Evolutionary conservation across 2,329 filamentous ascomycete species (phyloP), one percentile per base, ranked within the genome.

Genomic region (Chlorencoelia australis): DNA sequence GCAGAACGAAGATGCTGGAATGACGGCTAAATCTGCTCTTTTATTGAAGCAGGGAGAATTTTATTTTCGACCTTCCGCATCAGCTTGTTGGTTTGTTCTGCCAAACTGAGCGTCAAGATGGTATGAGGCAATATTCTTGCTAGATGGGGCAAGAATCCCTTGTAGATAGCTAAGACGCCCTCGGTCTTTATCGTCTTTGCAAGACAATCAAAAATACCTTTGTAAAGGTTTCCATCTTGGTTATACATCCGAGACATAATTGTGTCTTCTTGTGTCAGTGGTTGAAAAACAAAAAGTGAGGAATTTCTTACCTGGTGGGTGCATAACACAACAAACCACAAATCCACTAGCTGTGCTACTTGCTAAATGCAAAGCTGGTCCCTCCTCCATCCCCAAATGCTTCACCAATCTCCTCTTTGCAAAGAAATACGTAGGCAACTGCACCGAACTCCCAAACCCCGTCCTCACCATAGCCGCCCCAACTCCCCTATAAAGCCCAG

Each of bases 231-330:
- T 35, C 91, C 91, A 44, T 88, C 94, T 61, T 98, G 91, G 67
- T 98, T 98, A 69, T 98, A 98, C 69, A 98, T 80, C 45, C 91
- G 82, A 44, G 86, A 91, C 91, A 98, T 98, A 63, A 98, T 84
- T 4, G 91, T 98, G 60, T 98, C 91, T 73, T 43, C 32, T 37
- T 51, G 31, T 30, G 4, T 17, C 14, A 10, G 18, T 9, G 27
- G 2, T 27, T 17, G 6, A 24, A 5, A 9, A 22, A 13, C 15
- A 4, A 13, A 16, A 16, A 9, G 21, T 21, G 9, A 41, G 17
- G 22, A 17, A 18, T 11, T 43, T 59, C 71, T 57, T 63, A 86
- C 82, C 82, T 55, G 91, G 91, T 36, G 91, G 91, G 56, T 98
- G 91, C 91, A 98, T 98, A 46, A 96, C 79, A 51, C 84, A 85